Evolutionary conservation across 176 grass and related monocot genomes (phyloP), one percentile per base, ranked within the genome.

Genomic region (Cenchrus purpureus): DNA sequence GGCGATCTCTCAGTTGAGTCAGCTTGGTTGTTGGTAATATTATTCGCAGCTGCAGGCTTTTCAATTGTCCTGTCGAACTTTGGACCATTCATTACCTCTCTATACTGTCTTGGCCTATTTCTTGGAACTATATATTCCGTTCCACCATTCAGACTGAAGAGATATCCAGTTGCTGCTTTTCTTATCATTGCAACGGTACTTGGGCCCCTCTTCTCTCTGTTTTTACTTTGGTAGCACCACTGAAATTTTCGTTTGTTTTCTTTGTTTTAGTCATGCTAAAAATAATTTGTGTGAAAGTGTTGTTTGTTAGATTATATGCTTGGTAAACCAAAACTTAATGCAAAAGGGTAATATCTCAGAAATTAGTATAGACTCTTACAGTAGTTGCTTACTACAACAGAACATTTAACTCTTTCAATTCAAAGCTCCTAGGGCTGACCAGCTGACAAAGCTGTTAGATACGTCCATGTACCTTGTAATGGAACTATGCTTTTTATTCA

Each of bases 111-210:
- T 52, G 97, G 93, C 42, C 93, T 99, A 65, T 99, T 99, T 84
- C 93, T 99, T 79, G 97, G 97, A 81, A 96, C 97, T 32, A 92
- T 99, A 84, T 99, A 99, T 89, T 99, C 94, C 37, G 97, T 99
- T 86, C 97, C 97, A 85, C 97, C 94, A 91, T 99, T 99, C 85
- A 92, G 97, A 89, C 79, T 96, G 79, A 99, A 99, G 88, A 95
- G 16, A 94, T 94, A 86, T 86, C 93, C 97, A 1, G 71, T 99
- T 88, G 91, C 90, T 62, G 94, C 97, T 65, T 99, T 99, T 90
- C 91, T 99, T 88, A 99, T 99, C 67, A 99, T 99, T 86, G 93
- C 93, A n/a, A 96, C 82, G 57, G 97, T 99, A 94, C 40, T 82
- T 80, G 81, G 32, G 16, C 72, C 72, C 51, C 53, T 65, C 57